Conservation (phyloP, 305 asterid species). For the Salvia sclarea region DNA sequence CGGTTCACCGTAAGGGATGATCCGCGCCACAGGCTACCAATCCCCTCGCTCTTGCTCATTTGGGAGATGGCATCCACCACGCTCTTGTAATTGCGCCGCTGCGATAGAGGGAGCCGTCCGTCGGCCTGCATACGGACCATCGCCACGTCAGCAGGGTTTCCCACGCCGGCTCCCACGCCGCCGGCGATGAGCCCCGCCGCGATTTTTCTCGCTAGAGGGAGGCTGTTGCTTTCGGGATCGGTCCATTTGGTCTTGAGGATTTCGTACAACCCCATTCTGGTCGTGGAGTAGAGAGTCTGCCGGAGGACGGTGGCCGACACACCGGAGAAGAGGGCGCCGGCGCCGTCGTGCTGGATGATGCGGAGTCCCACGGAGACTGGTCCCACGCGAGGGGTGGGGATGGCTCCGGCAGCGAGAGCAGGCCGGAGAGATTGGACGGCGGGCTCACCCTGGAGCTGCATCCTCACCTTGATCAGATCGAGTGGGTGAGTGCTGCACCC, state of each 20-base stretch:
- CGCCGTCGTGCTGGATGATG: slow-evolving; percentile 59
- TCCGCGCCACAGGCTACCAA: slow-evolving; percentile 71
- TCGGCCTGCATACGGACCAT: slow-evolving; percentile 84
- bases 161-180: slow-evolving; percentile 70
- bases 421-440: slow-evolving; percentile 55
- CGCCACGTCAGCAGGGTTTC: slow-evolving; percentile 74
- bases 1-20: slow-evolving; percentile 66
- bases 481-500: slow-evolving; percentile 75
- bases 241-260: slow-evolving; percentile 59
- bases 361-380: slow-evolving; percentile 63
- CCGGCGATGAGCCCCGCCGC: slow-evolving; percentile 61
- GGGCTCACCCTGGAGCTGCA: slow-evolving; percentile 81
- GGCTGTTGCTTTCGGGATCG: slow-evolving; percentile 42
- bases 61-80: slow-evolving; percentile 38
- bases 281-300: slow-evolving; percentile 64
- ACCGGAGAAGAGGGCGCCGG: slow-evolving; percentile 60
- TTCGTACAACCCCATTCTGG: slow-evolving; percentile 71
- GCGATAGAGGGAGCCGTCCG: slow-evolving; percentile 50
- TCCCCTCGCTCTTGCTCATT: slow-evolving; percentile 57
- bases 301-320: slow-evolving; percentile 72
- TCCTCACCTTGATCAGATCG: slow-evolving; percentile 66
- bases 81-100: slow-evolving; percentile 59
- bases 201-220: slow-evolving; percentile 50
- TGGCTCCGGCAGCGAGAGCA: slow-evolving; percentile 41
- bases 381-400: slow-evolving; percentile 50